Conservation (phyloP, 2,329 filamentous ascomycete genomes). For the Xylariaceae sp. region DNA sequence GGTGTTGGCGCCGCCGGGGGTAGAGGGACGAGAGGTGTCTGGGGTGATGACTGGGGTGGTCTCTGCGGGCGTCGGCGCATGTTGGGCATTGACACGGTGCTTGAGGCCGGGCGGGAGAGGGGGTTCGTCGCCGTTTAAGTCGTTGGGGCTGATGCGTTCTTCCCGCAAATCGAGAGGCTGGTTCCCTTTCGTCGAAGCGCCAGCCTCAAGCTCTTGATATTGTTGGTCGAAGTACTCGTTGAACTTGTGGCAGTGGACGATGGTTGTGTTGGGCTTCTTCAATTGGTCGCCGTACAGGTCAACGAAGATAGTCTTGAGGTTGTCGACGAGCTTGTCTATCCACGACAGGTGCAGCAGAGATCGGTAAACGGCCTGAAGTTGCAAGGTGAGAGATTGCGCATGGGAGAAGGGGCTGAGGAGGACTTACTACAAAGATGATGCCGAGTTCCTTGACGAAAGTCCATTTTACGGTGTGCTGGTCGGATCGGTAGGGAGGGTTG, state of each 20-base stretch:
- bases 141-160: slow-evolving; percentile 35
- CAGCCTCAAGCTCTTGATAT: slow-evolving; percentile 73
- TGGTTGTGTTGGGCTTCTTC: slow-evolving; percentile 73
- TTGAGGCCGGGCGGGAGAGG: slow-evolving; percentile 41
- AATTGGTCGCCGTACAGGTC: slow-evolving; percentile 87
- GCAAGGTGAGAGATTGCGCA: slow-evolving; percentile 7
- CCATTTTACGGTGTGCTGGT: slow-evolving; percentile 95
- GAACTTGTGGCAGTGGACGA: slow-evolving; percentile 76
- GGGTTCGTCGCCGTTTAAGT: slow-evolving; percentile 36
- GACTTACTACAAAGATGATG: slow-evolving; percentile 82
- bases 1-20: slow-evolving; percentile 53
- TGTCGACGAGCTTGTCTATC: slow-evolving; percentile 95
- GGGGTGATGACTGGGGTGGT: slow-evolving; percentile 69
- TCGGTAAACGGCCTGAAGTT: slow-evolving; percentile 82
- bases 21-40: slow-evolving; percentile 74
- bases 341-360: slow-evolving; percentile 92
- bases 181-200: slow-evolving; percentile 32
- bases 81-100: slow-evolving; percentile 38
- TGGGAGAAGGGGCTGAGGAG: background rate
- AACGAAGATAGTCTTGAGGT: slow-evolving; percentile 88
- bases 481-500: slow-evolving; percentile 78
- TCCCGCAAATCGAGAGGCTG: slow-evolving; percentile 30
- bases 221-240: slow-evolving; percentile 95
- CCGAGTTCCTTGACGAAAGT: slow-evolving; percentile 88
- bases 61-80: slow-evolving; percentile 56